These are phyloP conservation scores for Kluyveromyces dobzhanskii DNA, from an alignment of 805 yeast genomes.

Conservation along the genomic window DNA sequence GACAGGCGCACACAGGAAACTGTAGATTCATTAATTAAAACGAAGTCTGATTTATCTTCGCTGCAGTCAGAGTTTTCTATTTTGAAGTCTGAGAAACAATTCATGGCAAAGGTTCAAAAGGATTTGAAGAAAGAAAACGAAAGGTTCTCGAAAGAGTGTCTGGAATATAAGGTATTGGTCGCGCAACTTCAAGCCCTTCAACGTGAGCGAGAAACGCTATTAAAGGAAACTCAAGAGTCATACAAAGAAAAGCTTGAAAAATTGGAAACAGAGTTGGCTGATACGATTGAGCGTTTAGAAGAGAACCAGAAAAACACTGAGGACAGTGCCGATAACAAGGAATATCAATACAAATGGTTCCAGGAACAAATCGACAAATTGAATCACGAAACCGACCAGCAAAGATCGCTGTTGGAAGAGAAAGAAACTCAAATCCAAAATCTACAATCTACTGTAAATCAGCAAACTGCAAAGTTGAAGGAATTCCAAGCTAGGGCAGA, in stretches of 20 bases:
- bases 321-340: constrained; percentile 18
- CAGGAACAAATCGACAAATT: constrained; percentile 55
- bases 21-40: constrained; percentile 47
- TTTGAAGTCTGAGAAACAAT: constrained; percentile 45
- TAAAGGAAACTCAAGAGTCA: constrained; percentile 41
- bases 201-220: constrained; percentile 49
- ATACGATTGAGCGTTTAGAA: constrained; percentile 31
- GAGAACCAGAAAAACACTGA: constrained; percentile 45
- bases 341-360: constrained; percentile 39
- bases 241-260: constrained; percentile 41
- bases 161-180: constrained; percentile 47
- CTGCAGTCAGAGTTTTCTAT: constrained; percentile 39
- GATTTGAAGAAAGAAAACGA: constrained; percentile 46
- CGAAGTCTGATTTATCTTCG: constrained; percentile 38
- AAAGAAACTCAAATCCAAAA: constrained; percentile 6
- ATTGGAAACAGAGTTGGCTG: constrained; percentile 39
- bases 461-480: constrained; percentile 21
- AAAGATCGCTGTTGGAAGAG: constrained; percentile 24
- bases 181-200: constrained; percentile 52
- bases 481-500: constrained; percentile 19
- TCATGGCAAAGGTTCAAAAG: constrained; percentile 41
- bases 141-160: constrained; percentile 48
- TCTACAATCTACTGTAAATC: constrained; percentile 10
- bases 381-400: constrained; percentile 32
- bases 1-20: constrained; percentile 42